phyloP scores from a whole-genome alignment of 75 land plant species.

The Cryptomeria japonica region DNA sequence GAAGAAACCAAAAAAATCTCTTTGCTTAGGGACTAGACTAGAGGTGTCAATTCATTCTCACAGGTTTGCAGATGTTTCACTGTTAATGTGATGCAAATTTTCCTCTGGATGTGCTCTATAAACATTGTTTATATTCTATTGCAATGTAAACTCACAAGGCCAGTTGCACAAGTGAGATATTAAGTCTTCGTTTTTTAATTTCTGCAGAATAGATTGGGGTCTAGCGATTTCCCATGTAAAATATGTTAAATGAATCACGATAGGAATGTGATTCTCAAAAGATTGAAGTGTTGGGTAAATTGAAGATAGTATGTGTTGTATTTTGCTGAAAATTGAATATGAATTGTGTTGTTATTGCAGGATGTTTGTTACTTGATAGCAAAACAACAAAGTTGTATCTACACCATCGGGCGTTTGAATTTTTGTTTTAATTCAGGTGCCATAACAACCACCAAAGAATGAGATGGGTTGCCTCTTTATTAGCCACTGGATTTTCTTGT shows the following conservation, averaged over 20 bases:
- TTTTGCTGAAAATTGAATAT: not conserved
- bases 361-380: not conserved
- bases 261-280: not conserved
- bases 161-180: too few relatives aligned
- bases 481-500: not conserved
- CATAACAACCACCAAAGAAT: not conserved
- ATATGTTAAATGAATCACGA: not conserved
- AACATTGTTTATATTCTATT: not conserved
- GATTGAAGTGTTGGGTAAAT: not conserved
- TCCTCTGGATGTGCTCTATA: not conserved
- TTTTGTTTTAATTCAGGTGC: not conserved
- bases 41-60: not conserved
- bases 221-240: not conserved
- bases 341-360: constrained; percentile 2
- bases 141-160: not conserved
- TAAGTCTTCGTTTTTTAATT: too few relatives aligned
- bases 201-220: not conserved
- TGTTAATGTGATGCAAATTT: not conserved
- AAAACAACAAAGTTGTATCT: not conserved
- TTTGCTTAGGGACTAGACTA: not conserved
- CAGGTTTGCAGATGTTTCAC: not conserved
- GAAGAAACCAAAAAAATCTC: not conserved
- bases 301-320: not conserved
- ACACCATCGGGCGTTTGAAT: not conserved
- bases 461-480: not conserved